Percentiles rank a stretch among this genome's conserved stretches.
Evolutionary conservation across 2,329 filamentous ascomycete species (phyloP).

Genomic region (Uncinocarpus reesii): DNA sequence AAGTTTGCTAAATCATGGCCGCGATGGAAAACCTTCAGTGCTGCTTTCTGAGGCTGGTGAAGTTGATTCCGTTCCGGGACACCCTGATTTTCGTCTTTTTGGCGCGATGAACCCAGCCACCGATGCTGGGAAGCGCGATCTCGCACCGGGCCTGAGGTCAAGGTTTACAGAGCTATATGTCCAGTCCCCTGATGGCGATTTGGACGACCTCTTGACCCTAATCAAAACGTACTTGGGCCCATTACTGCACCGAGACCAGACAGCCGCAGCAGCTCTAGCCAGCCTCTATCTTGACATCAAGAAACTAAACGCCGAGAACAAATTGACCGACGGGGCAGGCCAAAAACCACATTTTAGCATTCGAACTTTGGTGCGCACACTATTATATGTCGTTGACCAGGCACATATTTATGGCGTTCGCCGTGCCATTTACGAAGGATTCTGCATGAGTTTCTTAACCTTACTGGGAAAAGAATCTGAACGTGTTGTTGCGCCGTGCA

Average conservation of each 20-base stretch:
- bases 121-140: conserved; percentile 88
- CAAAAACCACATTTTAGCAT: conserved; percentile 96
- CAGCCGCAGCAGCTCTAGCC: conserved; percentile 69
- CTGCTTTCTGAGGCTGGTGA: conserved; percentile 88
- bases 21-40: conserved; percentile 64
- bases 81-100: conserved; percentile 90
- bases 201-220: conserved; percentile 77
- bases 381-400: conserved; percentile 81
- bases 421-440: conserved; percentile 82
- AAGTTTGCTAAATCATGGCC: conserved; percentile 68
- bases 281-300: conserved; percentile 83
- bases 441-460: conserved; percentile 95
- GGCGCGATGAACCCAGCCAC: conserved; percentile 99
- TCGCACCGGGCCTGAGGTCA: conserved; percentile 78
- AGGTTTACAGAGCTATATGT: conserved; percentile 96
- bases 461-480: conserved; percentile 76
- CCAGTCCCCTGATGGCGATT: conserved; percentile 73
- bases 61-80: conserved; percentile 77
- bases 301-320: conserved; percentile 65
- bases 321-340: conserved; percentile 85
- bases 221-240: conserved; percentile 78
- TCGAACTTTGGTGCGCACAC: conserved; percentile 77
- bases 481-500: conserved; percentile 63
- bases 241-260: conserved; percentile 59
- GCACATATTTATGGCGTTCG: conserved; percentile 74